Evolutionary conservation across 192 early-diverging fungal genomes (phyloP), one percentile per base, ranked within the genome.

Genomic region (Backusella parvicylindrica): DNA sequence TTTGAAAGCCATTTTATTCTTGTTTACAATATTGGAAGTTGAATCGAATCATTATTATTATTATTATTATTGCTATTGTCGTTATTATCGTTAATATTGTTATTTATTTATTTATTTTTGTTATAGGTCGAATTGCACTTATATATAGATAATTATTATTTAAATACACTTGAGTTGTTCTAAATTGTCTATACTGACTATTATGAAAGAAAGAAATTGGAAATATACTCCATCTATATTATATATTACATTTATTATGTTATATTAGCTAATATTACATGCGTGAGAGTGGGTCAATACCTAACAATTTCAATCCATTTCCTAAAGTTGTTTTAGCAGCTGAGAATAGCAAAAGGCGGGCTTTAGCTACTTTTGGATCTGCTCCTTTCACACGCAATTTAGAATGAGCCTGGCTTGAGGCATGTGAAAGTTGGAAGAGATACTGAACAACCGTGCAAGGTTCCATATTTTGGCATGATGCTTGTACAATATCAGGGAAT

Each of bases 371-470:
- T 0, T 91, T 86, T 28, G 84, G 73, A 36, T 86, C 82, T 60
- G 87, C 86, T 72, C 84, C 78, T 68, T 86, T 85, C 12, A 98
- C 96, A 71, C 86, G 84, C 50, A 98, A 70, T 6, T 81, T 77
- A 68, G 89, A 85, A 70, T 88, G 84, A 8, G 94, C 90, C 21
- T 84, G 80, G 21, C 91, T 91, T 30, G 95, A 88, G 23, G 87
- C 85, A 64, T 93, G 95, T 35, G 88, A 83, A 7, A 98, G 89
- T 47, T 84, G 87, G 70, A 96, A 88, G 9, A 90, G 81, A 75
- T 96, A 97, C 38, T 88, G 87, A 2, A 95, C 91, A 50, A 98
- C 77, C n/a, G 79, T 87, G 79, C 87, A 91, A 1, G 96, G 95
- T 80, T 98, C 95, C 23, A 95, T 77, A 15, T 84, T 79, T 31